These are phyloP conservation scores for Macrolepiota dolichaula DNA, from an alignment of 768 basidiomycete species.

Conservation along the genomic window DNA sequence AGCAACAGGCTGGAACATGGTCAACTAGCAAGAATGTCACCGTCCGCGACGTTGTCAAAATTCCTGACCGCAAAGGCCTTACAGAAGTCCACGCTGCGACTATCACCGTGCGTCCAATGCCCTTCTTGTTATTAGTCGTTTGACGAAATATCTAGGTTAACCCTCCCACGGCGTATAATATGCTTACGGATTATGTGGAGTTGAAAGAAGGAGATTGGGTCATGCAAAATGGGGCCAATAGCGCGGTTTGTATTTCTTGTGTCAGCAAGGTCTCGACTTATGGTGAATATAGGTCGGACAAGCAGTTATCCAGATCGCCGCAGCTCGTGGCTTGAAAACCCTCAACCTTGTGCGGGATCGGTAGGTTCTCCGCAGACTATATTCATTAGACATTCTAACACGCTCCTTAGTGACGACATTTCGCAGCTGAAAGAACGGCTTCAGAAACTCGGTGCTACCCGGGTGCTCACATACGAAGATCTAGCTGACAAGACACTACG, in stretches of 20 bases:
- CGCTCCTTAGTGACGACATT: constrained; percentile 44
- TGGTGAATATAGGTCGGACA: constrained; percentile 64
- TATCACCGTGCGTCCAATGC: constrained; percentile 50
- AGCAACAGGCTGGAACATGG: constrained; percentile 77
- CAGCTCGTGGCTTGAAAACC: constrained; percentile 63
- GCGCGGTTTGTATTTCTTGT: constrained; percentile 50
- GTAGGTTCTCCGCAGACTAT: constrained; percentile 28
- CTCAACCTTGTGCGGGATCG: constrained; percentile 79
- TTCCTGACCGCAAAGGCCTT: constrained; percentile 45
- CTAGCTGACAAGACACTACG: constrained; percentile 54
- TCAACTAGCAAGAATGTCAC: constrained; percentile 49
- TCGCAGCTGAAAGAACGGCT: constrained; percentile 48
- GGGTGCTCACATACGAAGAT: constrained; percentile 77
- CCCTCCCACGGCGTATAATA: constrained; percentile 79
- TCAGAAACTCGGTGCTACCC: constrained; percentile 62
- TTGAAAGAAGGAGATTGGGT: constrained; percentile 75
- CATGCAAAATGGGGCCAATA: constrained; percentile 84
- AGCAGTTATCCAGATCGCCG: constrained; percentile 85
- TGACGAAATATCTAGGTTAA: constrained; percentile 51
- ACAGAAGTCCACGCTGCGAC: constrained; percentile 71
- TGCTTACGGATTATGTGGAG: constrained; percentile 68
- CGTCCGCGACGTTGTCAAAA: constrained; percentile 54
- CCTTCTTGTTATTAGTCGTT: neutral
- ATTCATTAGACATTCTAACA: neutral
- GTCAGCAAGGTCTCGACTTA: neutral